Evolutionary conservation across 768 basidiomycete species (phyloP).

Genomic region (Rhizopogon sp.): DNA sequence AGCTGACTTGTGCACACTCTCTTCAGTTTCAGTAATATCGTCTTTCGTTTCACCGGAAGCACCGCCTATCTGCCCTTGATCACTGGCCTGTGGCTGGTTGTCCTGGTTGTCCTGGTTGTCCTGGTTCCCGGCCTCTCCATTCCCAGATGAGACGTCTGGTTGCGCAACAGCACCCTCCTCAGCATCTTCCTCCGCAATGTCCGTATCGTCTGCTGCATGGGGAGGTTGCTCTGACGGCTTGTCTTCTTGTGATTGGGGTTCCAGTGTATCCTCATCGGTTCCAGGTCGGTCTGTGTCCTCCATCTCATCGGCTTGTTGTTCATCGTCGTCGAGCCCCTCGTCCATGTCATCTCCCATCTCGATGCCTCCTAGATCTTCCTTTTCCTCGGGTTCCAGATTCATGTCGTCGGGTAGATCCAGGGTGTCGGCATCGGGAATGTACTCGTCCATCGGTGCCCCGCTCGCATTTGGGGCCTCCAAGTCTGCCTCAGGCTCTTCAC

Average conservation of each 20-base stretch:
- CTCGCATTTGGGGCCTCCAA: slow-evolving; percentile 42
- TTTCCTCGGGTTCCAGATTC: slow-evolving; percentile 43
- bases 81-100: slow-evolving; percentile 10
- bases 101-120: slow-evolving; percentile 4
- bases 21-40: slow-evolving; percentile 9
- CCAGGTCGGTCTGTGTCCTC: slow-evolving; percentile 20
- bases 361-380: slow-evolving; percentile 23
- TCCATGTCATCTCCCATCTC: slow-evolving; percentile 25
- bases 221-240: slow-evolving; percentile 6
- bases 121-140: slow-evolving; percentile 16
- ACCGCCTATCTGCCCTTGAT: slow-evolving; percentile 18
- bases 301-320: slow-evolving; percentile 17
- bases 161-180: slow-evolving; percentile 25
- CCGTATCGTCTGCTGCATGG: slow-evolving; percentile 16
- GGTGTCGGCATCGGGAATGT: slow-evolving; percentile 72
- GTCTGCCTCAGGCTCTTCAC: slow-evolving; percentile 28
- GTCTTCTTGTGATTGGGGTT: slow-evolving; percentile 17
- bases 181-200: slow-evolving; percentile 24
- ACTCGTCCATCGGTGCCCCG: slow-evolving; percentile 71
- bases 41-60: slow-evolving; percentile 8
- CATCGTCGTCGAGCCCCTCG: slow-evolving; percentile 33
- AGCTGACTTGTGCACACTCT: slow-evolving; percentile 25
- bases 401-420: slow-evolving; percentile 90
- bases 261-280: slow-evolving; percentile 19
- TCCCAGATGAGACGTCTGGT: slow-evolving; percentile 31